Percentiles rank a stretch among this genome's conserved stretches.
Evolutionary conservation across 495 filamentous ascomycete species (phyloP).

Genomic region (Daldinia bambusicola): DNA sequence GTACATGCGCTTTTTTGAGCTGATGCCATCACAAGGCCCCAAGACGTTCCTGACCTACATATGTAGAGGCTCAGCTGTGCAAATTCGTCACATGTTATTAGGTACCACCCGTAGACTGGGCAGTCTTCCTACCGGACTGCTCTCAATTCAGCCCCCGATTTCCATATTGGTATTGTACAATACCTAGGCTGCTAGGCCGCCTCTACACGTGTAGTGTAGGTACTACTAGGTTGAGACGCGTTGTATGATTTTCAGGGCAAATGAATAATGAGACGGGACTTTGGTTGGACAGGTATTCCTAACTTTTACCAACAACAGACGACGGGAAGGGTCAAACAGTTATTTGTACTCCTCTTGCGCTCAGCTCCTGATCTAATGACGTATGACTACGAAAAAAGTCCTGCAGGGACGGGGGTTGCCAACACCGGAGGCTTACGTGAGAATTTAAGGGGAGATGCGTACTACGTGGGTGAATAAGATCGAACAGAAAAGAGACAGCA

Average conservation of each 20-base stretch:
- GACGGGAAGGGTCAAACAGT: not conserved
- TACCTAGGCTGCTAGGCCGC: no score
- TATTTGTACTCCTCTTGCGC: constrained; percentile 8
- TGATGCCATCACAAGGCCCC: not conserved
- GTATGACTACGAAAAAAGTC: constrained; percentile 25
- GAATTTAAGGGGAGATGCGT: constrained; percentile 1
- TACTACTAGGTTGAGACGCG: no score
- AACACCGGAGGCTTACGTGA: constrained; percentile 36
- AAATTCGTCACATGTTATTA: not conserved
- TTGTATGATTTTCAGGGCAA: constrained; percentile 7
- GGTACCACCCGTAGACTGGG: not conserved
- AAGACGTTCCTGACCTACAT: not conserved
- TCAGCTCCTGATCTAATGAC: constrained; percentile 27
- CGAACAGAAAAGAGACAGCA: constrained; percentile 1
- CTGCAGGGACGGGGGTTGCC: constrained; percentile 27
- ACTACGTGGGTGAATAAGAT: constrained; percentile 1
- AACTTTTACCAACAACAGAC: constrained; percentile 3
- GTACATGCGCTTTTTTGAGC: not conserved
- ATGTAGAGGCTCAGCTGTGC: not conserved
- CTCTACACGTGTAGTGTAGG: no score
- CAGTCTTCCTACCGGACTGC: not conserved
- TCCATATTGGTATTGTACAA: not conserved
- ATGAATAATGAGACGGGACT: not conserved
- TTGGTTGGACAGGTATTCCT: constrained; percentile 4
- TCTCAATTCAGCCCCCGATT: not conserved